Percentiles rank a stretch among this genome's conserved stretches.
These are phyloP conservation scores for Adansonia rubrostipa DNA, from an alignment of 441 rosid genomes.

Conservation along the genomic window DNA sequence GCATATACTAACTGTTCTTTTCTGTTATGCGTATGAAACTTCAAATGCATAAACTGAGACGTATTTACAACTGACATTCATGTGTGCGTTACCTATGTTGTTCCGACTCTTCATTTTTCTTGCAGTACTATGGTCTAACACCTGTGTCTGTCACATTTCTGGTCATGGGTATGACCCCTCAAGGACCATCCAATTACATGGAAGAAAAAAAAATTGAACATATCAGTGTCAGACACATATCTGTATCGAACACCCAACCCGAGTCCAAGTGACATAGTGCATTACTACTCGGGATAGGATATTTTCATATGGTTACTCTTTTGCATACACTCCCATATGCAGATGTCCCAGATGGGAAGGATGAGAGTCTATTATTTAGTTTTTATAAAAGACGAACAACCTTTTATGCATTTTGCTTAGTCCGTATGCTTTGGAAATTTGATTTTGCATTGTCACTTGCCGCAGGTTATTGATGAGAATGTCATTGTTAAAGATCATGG, in stretches of 20 bases:
- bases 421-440: background rate
- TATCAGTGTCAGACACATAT: too few species aligned
- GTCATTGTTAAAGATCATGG: constrained; percentile 45
- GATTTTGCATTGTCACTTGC: constrained; percentile 24
- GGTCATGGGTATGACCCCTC: too few species aligned
- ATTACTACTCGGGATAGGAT: too few species aligned
- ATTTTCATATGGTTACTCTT: background rate
- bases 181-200: too few species aligned
- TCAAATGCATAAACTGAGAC: background rate
- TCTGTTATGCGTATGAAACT: background rate
- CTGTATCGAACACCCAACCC: too few species aligned
- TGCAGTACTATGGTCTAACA: too few species aligned
- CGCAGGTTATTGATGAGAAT: constrained; percentile 47
- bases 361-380: background rate
- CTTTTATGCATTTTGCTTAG: constrained; percentile 1
- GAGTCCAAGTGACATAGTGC: too few species aligned
- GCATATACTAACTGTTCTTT: background rate
- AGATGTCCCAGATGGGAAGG: background rate
- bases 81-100: background rate
- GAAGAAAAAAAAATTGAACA: too few species aligned
- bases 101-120: too few species aligned
- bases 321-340: background rate
- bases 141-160: too few species aligned
- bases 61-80: background rate
- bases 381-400: constrained; percentile 5